These are phyloP conservation scores for Leccinum pachyderme DNA, from an alignment of 1,284 basidiomycete genomes.

Conservation along the genomic window DNA sequence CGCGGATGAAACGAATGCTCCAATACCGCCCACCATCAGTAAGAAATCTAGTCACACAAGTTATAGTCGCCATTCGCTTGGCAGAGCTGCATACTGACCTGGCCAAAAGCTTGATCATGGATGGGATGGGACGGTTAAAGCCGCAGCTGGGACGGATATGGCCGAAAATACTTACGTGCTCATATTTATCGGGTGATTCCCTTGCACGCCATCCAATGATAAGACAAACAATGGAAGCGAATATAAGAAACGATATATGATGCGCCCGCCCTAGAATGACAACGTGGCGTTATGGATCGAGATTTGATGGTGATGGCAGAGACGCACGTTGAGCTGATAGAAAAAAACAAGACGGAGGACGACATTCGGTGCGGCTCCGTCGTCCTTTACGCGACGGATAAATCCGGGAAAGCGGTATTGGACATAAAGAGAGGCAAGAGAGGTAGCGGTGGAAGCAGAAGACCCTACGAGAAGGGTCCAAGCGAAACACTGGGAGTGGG, in stretches of 20 bases:
- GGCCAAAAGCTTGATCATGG: conserved; percentile 43
- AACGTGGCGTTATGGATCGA: conserved; percentile 3
- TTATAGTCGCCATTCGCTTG: not conserved
- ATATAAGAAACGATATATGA: conserved; percentile 69
- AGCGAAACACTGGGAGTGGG: conserved; percentile 48
- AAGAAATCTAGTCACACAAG: conserved; percentile 50
- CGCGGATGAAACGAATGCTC: conserved; percentile 69
- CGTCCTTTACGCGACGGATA: conserved; percentile 61
- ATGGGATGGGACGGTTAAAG: conserved; percentile 5
- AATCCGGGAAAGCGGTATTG: conserved; percentile 65
- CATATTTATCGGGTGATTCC: conserved; percentile 45
- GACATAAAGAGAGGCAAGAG: conserved; percentile 64
- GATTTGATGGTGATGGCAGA: not conserved
- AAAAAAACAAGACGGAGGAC: conserved; percentile 69
- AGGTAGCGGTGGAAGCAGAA: conserved; percentile 59
- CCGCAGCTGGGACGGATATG: not conserved
- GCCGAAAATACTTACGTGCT: conserved; percentile 48
- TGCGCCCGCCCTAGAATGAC: conserved; percentile 50
- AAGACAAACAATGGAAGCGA: conserved; percentile 63
- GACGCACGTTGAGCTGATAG: conserved; percentile 70
- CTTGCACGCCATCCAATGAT: conserved; percentile 57
- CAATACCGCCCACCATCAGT: conserved; percentile 64
- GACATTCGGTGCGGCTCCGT: conserved; percentile 67
- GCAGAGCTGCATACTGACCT: conserved; percentile 35
- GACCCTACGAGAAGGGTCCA: conserved; percentile 72